Conservation (phyloP, 345 rosid species). For the Lagerstroemia speciosa region DNA sequence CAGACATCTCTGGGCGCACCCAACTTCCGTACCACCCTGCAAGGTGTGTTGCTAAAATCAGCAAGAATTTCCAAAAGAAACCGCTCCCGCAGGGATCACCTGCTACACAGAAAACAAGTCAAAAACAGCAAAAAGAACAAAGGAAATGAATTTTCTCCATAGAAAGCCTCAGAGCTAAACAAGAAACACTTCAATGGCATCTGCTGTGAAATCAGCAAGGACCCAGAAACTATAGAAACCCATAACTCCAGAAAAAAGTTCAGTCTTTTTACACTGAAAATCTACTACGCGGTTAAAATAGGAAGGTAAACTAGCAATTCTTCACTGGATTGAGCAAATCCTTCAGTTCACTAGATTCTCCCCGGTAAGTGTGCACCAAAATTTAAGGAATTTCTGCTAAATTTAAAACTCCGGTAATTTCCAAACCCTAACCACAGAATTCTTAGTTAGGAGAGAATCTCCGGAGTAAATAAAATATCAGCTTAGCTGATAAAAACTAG, state of each 20-base stretch:
- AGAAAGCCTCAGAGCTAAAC: background rate
- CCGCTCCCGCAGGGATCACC: background rate
- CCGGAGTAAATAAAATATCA: slow-evolving; percentile 1
- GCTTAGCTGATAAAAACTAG: background rate
- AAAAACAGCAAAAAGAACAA: slow-evolving; percentile 1
- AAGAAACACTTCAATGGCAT: background rate
- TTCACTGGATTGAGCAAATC: background rate
- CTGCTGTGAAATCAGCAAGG: background rate
- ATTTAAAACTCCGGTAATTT: background rate
- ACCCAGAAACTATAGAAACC: background rate
- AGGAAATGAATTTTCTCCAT: background rate
- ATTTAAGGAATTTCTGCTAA: background rate
- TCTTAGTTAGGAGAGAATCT: background rate
- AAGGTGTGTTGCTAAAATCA: slow-evolving; percentile 5
- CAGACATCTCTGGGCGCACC: slow-evolving; percentile 24
- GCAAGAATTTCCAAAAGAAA: background rate
- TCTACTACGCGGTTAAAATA: background rate
- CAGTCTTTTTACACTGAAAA: background rate
- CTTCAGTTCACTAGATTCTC: background rate
- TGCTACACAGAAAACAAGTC: background rate
- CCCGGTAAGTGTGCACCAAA: background rate
- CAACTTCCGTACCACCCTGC: slow-evolving; percentile 14
- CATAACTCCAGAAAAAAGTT: background rate
- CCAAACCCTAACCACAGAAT: background rate
- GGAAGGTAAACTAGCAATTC: background rate